Conservation (phyloP, 2,329 filamentous ascomycete genomes). For the Aureobasidium sp. region DNA sequence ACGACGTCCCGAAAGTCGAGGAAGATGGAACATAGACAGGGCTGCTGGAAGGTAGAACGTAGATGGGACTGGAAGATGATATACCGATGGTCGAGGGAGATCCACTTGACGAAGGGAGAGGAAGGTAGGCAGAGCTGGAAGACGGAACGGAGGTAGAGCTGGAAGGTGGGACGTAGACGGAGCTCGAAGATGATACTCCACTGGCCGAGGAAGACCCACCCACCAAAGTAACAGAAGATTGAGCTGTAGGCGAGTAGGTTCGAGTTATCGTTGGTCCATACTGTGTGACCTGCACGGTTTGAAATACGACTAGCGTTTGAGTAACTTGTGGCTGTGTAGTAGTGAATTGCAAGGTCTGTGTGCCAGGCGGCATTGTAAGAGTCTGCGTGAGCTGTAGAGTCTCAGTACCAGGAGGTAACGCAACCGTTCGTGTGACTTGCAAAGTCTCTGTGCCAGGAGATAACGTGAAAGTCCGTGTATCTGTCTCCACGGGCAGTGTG, state of each 20-base stretch:
- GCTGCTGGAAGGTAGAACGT: too few relatives aligned
- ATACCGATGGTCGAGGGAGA: too few relatives aligned
- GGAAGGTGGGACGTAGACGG: too few relatives aligned
- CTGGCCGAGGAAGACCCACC: too few relatives aligned
- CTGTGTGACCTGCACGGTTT: background rate
- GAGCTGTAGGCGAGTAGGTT: background rate
- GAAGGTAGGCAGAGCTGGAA: background rate
- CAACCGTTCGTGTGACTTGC: background rate
- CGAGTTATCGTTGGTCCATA: background rate
- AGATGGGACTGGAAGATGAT: too few relatives aligned
- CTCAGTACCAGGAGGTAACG: background rate
- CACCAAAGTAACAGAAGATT: too few relatives aligned
- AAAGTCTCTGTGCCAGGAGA: background rate
- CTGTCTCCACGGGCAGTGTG: background rate
- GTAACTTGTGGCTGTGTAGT: background rate
- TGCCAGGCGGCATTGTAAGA: background rate
- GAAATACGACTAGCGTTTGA: background rate
- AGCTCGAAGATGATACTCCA: too few relatives aligned
- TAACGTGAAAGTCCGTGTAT: background rate
- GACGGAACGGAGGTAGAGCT: background rate
- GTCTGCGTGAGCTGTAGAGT: background rate
- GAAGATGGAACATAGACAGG: too few relatives aligned
- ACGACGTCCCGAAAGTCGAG: too few relatives aligned
- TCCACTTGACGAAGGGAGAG: background rate
- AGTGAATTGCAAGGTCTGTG: background rate